Base-by-base conservation (phyloP, 768 basidiomycete species). In the Daedalea quercina region DNA sequence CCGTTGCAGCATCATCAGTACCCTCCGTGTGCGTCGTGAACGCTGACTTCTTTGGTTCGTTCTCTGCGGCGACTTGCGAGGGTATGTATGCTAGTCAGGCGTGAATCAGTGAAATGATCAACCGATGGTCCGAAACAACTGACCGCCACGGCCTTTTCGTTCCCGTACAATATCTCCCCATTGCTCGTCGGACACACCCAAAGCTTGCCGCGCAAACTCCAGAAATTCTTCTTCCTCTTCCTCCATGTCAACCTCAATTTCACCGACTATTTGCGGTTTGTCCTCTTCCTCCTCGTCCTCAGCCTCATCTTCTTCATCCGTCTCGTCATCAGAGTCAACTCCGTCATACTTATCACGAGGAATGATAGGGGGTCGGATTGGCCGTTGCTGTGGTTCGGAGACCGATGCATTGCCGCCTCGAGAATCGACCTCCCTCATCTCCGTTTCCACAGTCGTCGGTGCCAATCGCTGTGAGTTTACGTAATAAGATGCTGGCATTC, bases 181-280 rank as follows among this genome's bases (percentile, higher is more conserved):
- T 66, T 92, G 86, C n/a, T 82, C 82, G 57, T 94, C 86, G 41
- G 76, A 80, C 56, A 99, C 87, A 1, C 96, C 96, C 33, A 98
- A 72, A 3, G 89, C 82, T 61, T 97, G 90, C 44, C 92, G 82
- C 12, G 96, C 89, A 68, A 99, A 99, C 69, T 92, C 88, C 26
- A 99, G 70, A 59, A 98, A 99, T 59, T 96, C 95, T 60, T 89
- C 92, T 69, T 91, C 81, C 69, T 99, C 96, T 60, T 90, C 86
- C 1, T 75, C 81, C 92, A 98, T 95, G 59, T 96, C 87, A 31
- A 94, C 77, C 60, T 94, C 93, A 3, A 92, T 70, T 20, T 93
- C 88, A 15, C 85, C 90, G 1, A 90, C 82, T 2, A 94, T 77
- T 60, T 87, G 84, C 0, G 92, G 91, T n/a, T 73, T 72, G 46